Conservation (phyloP, 495 filamentous ascomycete genomes). For the Aspergillus heteromorphus region DNA sequence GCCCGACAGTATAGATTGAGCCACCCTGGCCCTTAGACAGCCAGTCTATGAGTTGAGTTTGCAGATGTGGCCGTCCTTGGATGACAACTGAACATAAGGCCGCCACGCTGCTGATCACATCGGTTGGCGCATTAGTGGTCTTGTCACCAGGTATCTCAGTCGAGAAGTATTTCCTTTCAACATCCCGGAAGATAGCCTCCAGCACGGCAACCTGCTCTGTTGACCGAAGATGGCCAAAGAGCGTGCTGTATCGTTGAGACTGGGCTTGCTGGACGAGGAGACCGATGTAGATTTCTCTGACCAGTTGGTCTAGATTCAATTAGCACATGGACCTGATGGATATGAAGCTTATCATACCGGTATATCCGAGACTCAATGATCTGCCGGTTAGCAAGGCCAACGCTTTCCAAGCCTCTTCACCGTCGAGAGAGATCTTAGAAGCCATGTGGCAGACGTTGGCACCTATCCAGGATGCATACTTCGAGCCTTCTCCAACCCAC, state of each 20-base stretch:
- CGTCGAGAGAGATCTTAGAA: slow-evolving; percentile 25
- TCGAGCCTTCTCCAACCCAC: slow-evolving; percentile 64
- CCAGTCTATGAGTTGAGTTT: slow-evolving; percentile 61
- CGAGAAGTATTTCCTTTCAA: slow-evolving; percentile 51
- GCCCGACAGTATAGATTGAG: slow-evolving; percentile 60
- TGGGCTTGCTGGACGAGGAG: slow-evolving; percentile 35
- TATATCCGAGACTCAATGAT: slow-evolving; percentile 66
- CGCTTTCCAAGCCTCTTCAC: slow-evolving; percentile 46
- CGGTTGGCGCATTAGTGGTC: not conserved
- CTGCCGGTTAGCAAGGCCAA: slow-evolving; percentile 59
- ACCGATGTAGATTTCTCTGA: slow-evolving; percentile 42
- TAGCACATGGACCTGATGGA: slow-evolving; percentile 7
- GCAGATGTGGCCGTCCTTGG: slow-evolving; percentile 29
- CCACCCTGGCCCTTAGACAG: slow-evolving; percentile 47
- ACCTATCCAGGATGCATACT: slow-evolving; percentile 75
- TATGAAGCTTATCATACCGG: slow-evolving; percentile 44
- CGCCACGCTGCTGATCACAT: slow-evolving; percentile 32
- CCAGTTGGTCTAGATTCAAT: slow-evolving; percentile 50
- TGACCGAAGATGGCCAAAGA: slow-evolving; percentile 45
- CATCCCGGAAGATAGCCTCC: slow-evolving; percentile 50
- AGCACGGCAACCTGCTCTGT: slow-evolving; percentile 57
- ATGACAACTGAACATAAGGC: slow-evolving; percentile 35
- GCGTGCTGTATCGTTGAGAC: slow-evolving; percentile 25
- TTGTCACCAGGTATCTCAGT: slow-evolving; percentile 8
- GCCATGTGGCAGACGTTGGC: slow-evolving; percentile 54